These are phyloP conservation scores for Plasmodium gallinaceum DNA, from an alignment of 169 alveolate species.

Conservation along the genomic window DNA sequence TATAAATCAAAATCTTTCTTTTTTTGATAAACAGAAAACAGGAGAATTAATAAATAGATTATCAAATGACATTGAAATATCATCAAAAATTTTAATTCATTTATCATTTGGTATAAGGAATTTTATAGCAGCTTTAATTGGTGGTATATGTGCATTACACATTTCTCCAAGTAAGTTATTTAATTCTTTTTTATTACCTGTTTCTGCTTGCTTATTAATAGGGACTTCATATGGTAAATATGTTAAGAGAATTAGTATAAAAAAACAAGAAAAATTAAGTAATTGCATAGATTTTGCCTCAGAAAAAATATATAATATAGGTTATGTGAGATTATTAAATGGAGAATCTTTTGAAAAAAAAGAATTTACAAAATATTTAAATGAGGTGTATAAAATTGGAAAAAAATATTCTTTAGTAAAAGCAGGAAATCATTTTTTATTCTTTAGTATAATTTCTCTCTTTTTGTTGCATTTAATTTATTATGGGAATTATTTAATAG, in stretches of 20 bases:
- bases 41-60: constrained; percentile 78
- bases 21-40: constrained; percentile 78
- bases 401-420: constrained; percentile 39
- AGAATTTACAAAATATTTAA: constrained; percentile 51
- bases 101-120: constrained; percentile 63
- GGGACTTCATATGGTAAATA: constrained; percentile 65
- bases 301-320: constrained; percentile 53
- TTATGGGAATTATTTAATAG: constrained; percentile 73
- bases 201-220: constrained; percentile 33
- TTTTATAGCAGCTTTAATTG: constrained; percentile 57
- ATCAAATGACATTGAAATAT: constrained; percentile 75
- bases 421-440: constrained; percentile 67
- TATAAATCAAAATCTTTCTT: constrained; percentile 72
- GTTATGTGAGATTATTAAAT: constrained; percentile 44
- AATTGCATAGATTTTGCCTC: constrained; percentile 62
- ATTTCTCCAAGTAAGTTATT: constrained; percentile 64
- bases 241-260: constrained; percentile 44
- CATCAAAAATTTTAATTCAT: constrained; percentile 76
- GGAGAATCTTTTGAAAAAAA: constrained; percentile 69
- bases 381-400: constrained; percentile 68
- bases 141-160: constrained; percentile 67
- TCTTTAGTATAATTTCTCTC: constrained; percentile 54
- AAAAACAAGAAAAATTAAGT: constrained; percentile 65
- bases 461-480: constrained; percentile 53
- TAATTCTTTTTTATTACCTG: constrained; percentile 52